These are phyloP conservation scores for Mimosa pudica DNA, from an alignment of 306 rosid genomes.

Conservation along the genomic window DNA sequence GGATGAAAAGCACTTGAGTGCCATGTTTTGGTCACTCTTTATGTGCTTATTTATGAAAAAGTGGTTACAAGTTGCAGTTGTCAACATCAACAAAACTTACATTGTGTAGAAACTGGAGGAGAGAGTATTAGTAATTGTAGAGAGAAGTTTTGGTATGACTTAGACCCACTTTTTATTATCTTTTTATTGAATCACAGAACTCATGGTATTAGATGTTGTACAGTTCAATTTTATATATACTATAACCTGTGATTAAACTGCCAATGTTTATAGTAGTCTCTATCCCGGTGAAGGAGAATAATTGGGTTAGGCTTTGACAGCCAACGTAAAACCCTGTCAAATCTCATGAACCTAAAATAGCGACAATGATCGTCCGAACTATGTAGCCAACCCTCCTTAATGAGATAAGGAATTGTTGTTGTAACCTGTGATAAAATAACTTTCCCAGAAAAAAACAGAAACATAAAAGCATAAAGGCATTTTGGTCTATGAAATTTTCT, in stretches of 20 bases:
- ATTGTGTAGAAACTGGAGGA: slow-evolving; percentile 11
- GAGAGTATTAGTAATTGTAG: slow-evolving; percentile 5
- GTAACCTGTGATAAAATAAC: background rate
- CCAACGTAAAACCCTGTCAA: too few species aligned
- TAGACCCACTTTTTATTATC: slow-evolving; percentile 1
- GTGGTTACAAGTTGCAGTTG: background rate
- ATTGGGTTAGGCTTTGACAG: too few species aligned
- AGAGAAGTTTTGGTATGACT: slow-evolving; percentile 6
- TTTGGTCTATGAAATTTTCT: too few species aligned
- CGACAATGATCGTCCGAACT: too few species aligned
- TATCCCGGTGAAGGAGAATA: too few species aligned
- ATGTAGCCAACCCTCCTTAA: too few species aligned
- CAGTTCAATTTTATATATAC: slow-evolving; percentile 3
- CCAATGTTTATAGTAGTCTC: too few species aligned
- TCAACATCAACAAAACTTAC: slow-evolving; percentile 18
- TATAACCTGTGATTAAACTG: background rate
- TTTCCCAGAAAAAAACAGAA: background rate
- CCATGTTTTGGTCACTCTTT: background rate
- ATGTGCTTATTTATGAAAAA: slow-evolving; percentile 20
- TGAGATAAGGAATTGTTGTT: background rate
- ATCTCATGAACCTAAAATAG: too few species aligned
- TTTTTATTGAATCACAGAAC: background rate
- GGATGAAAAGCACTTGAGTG: slow-evolving; percentile 2
- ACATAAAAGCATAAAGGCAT: background rate
- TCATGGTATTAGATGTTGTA: background rate